Base-by-base conservation (phyloP, 495 filamentous ascomycete species). In the Podospora sp. region DNA sequence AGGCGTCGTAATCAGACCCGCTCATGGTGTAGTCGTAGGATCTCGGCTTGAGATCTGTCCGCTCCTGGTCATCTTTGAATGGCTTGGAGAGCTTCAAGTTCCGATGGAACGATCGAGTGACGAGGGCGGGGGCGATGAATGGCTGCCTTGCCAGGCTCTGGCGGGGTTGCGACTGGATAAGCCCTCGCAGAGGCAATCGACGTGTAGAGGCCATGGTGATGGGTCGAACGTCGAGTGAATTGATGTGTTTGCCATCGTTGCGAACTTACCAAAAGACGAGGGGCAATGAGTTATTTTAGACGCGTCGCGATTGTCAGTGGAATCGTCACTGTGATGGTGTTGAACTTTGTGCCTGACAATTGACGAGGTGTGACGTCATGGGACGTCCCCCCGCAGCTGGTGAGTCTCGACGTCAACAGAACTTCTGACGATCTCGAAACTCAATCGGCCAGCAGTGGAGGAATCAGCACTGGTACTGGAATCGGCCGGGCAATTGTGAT, bases 31-130 rank as follows among this genome's bases (percentile, higher is more conserved):
- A 67, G 50, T 84, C 80, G 18, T 73, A 70, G 25, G 69, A 24
- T 16, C 74, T 70, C 20, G 81, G 81, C 56, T 79, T 80, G 53
- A 84, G 65, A 4, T 75, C 74, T 33, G 79, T 69, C 35, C 82
- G 79, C 71, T 83, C 80, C 69, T 77, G 74, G 63, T 76, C 69
- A 40, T 81, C 76, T 55, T 81, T 81, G 69, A 76, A 78, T 7
- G 78, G 63, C 1, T n/a, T 40, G 14, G 29, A 18, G 9, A 20
- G 35, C n/a, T 20, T 57, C n/a, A 26, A 12, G 21, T 9, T 57
- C 12, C 14, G 27, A 6, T 65, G 52, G 33, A 35, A 65, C 24
- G 61, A 22, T 18, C 50, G 61, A 52, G 18, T n/a, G 18, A 53
- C 12, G 61, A 40, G 49, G 0, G 60, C 36, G 14, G 61, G 49